Conservation (phyloP, 495 filamentous ascomycete species). For the Penicillium crystallinum region DNA sequence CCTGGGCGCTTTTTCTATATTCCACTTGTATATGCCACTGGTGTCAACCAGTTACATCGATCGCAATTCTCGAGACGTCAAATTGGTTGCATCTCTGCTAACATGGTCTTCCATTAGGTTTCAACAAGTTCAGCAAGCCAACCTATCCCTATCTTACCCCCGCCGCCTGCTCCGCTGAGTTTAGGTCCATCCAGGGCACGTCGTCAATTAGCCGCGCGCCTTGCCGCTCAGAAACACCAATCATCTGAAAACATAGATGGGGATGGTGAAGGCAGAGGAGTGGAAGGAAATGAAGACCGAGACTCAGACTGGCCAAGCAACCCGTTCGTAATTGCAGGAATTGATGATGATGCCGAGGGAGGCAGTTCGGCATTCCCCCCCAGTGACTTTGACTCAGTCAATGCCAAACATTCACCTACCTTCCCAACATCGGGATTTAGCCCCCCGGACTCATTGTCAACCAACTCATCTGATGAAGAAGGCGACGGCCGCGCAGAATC, state of each 20-base stretch:
- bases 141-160: constrained; percentile 43
- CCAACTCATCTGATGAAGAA: constrained; percentile 40
- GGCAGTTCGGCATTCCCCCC: constrained; percentile 34
- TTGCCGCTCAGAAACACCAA: constrained; percentile 71
- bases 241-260: constrained; percentile 22
- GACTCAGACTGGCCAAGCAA: constrained; percentile 38
- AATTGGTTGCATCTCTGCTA: constrained; percentile 3
- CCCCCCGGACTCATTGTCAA: constrained; percentile 38
- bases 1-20: background rate
- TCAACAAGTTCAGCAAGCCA: constrained; percentile 36
- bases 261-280: constrained; percentile 27
- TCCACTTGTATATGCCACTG: background rate
- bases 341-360: constrained; percentile 44
- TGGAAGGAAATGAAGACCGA: constrained; percentile 9
- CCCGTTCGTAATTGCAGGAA: constrained; percentile 40
- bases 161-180: constrained; percentile 52
- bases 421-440: constrained; percentile 42
- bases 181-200: constrained; percentile 82
- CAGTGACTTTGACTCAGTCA: constrained; percentile 29
- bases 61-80: background rate
- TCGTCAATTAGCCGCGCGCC: constrained; percentile 73
- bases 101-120: constrained; percentile 18
- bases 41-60: background rate
- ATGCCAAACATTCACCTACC: constrained; percentile 29
- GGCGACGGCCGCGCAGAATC: constrained; percentile 31